These are phyloP conservation scores for Cytospora mali DNA, from an alignment of 2,329 filamentous ascomycete species.

Conservation along the genomic window DNA sequence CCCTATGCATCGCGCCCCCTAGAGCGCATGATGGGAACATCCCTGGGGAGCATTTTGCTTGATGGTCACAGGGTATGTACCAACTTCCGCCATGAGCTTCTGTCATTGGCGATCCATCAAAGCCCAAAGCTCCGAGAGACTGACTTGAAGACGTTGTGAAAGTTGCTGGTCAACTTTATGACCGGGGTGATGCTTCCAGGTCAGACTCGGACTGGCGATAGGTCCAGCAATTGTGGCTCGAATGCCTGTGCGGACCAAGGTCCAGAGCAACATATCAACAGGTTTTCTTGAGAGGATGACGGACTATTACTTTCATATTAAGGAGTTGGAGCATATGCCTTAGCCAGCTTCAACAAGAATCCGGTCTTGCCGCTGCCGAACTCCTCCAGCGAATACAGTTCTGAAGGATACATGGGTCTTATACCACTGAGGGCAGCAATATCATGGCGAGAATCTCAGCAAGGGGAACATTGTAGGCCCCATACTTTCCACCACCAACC, in stretches of 20 bases:
- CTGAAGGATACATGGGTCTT: too few relatives aligned
- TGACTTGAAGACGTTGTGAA: too few relatives aligned
- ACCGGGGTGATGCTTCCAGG: slow-evolving; percentile 8
- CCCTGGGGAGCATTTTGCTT: too few relatives aligned
- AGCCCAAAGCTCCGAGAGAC: too few relatives aligned
- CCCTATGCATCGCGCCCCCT: too few relatives aligned
- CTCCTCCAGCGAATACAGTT: too few relatives aligned
- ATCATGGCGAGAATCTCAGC: slow-evolving; percentile 1
- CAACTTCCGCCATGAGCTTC: too few relatives aligned
- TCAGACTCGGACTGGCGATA: slow-evolving; percentile 12
- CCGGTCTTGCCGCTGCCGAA: too few relatives aligned
- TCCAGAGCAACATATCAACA: background rate
- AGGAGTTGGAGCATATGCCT: slow-evolving; percentile 13
- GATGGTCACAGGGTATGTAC: too few relatives aligned
- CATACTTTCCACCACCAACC: background rate
- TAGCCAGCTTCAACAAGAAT: background rate
- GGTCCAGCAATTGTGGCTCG: slow-evolving; percentile 7
- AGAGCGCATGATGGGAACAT: too few relatives aligned
- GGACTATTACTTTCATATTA: slow-evolving; percentile 9
- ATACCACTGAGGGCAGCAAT: background rate
- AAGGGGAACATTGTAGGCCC: background rate
- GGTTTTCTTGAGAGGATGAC: background rate
- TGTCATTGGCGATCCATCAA: too few relatives aligned
- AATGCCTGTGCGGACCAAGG: slow-evolving; percentile 10
- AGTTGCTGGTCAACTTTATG: slow-evolving; percentile 5